These are phyloP conservation scores for Dendrothele bispora DNA, from an alignment of 768 basidiomycete species.

Conservation along the genomic window DNA sequence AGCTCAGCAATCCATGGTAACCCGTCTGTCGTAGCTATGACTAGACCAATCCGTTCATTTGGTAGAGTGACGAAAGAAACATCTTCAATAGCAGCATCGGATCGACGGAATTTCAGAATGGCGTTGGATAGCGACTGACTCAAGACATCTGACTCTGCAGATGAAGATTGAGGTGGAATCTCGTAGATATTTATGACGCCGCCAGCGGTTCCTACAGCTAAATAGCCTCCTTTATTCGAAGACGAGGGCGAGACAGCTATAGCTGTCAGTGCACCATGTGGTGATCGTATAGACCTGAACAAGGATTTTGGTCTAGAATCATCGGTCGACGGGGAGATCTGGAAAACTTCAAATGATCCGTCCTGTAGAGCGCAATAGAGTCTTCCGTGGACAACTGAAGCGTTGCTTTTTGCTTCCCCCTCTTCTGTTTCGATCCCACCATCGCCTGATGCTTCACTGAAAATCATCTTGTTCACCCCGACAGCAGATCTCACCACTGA, in stretches of 20 bases:
- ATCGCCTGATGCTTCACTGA: conserved; percentile 34
- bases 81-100: conserved; percentile 50
- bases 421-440: conserved; percentile 17
- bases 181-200: conserved; percentile 4
- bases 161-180: neutral
- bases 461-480: conserved; percentile 41
- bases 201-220: conserved; percentile 2
- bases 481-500: conserved; percentile 40
- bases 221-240: conserved; percentile 16
- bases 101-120: conserved; percentile 34
- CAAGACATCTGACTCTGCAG: no score
- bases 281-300: conserved; percentile 21
- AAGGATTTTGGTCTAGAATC: conserved; percentile 19
- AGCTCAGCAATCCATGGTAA: conserved; percentile 15
- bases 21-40: conserved; percentile 3
- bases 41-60: neutral
- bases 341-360: conserved; percentile 56
- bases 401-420: conserved; percentile 36
- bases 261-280: conserved; percentile 34
- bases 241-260: conserved; percentile 40
- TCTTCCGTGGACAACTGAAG: conserved; percentile 45
- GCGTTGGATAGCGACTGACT: no score
- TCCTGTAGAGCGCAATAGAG: conserved; percentile 55
- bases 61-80: conserved; percentile 35
- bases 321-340: conserved; percentile 46